Evolutionary conservation across 2,329 filamentous ascomycete species (phyloP), one percentile per base, ranked within the genome.

Genomic region (Pseudogymnoascus sp.): DNA sequence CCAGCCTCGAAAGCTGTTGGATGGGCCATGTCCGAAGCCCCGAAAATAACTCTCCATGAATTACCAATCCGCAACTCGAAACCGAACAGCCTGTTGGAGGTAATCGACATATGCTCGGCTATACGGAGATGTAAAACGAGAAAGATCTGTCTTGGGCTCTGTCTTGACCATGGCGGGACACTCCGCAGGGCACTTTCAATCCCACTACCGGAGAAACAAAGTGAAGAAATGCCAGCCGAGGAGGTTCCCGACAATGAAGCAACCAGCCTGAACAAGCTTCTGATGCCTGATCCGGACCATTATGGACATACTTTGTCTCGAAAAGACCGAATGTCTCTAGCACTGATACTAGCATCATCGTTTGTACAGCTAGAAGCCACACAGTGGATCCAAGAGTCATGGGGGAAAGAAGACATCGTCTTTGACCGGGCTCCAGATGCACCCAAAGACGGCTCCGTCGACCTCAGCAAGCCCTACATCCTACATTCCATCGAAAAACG

Each of bases 291-390:
- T 5, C 49, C 49, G 2, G 28, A 55, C 3, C 28, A 55, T 16
- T 55, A 55, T 55, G 49, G 49, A 16, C 28, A 35, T 21, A 55
- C 28, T 33, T 55, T 55, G 16, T 55, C 49, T 2, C 49, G 49
- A 55, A 55, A 55, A 8, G 49, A 55, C 16, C 49, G 49, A 28
- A 55, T 55, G 49, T 55, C 49, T 5, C 16, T 55, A 8, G 49
- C 49, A 21, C 28, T 55, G 5, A 35, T 55, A 55, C 14, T 55
- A 35, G 49, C 49, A 21, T 55, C 49, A 3, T 55, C 49, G 18
- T 55, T 55, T 55, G 49, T 55, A 35, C 49, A 55, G 28, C 9
- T 55, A 33, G 49, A 55, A 16, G 49, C 49, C 49, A 55, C 49
- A 18, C 49, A 55, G 49, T 55, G 49, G 49, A 55, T 55, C 28